A percentile compares a stretch with the other conserved stretches of the same genome.
Evolutionary conservation across 306 rosid species (phyloP).

Genomic region (Acacia acuminata): DNA sequence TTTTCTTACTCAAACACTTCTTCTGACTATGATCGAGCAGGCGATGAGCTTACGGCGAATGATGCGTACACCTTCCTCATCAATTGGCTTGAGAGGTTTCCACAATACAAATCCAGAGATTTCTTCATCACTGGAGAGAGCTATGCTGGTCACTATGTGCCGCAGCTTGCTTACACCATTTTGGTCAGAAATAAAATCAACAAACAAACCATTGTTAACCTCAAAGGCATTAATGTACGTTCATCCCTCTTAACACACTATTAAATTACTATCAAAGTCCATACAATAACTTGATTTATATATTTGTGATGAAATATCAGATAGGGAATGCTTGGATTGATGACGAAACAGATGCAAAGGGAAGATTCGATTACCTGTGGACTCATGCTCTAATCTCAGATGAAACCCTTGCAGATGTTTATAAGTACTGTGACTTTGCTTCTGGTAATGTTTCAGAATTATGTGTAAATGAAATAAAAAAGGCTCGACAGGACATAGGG

Average conservation of each 20-base stretch:
- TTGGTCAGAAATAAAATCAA: constrained; percentile 24
- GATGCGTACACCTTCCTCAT: constrained; percentile 58
- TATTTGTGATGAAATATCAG: constrained; percentile 36
- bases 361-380: constrained; percentile 53
- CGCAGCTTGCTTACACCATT: constrained; percentile 61
- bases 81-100: constrained; percentile 70
- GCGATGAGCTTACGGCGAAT: constrained; percentile 48
- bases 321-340: constrained; percentile 68
- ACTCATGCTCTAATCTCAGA: constrained; percentile 60
- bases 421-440: constrained; percentile 45
- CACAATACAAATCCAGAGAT: constrained; percentile 53
- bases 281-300: no score
- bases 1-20: constrained; percentile 60
- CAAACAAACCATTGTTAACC: constrained; percentile 41
- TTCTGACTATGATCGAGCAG: constrained; percentile 37
- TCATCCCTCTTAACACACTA: not conserved
- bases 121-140: constrained; percentile 65
- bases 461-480: constrained; percentile 19
- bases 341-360: constrained; percentile 28
- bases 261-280: not conserved
- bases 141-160: constrained; percentile 62
- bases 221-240: constrained; percentile 58
- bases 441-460: constrained; percentile 2
- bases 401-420: constrained; percentile 46
- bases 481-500: constrained; percentile 34